Evolutionary conservation across 1,139 yeast species (phyloP).

Genomic region (Schwanniomyces etchellsii): DNA sequence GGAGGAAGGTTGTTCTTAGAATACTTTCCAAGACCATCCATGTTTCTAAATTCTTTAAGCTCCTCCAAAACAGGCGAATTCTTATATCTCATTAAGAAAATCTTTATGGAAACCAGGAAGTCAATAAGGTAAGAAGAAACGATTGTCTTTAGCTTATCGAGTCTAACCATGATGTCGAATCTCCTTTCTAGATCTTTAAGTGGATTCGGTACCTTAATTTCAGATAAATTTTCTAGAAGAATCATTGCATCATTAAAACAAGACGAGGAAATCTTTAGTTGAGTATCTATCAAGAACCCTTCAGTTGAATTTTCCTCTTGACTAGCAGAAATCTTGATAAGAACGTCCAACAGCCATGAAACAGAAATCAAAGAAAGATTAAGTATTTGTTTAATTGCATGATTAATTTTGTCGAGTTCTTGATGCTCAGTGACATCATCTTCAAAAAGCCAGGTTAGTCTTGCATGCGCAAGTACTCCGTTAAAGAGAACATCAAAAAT

Average conservation of each 20-base stretch:
- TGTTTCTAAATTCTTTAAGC: constrained; percentile 13
- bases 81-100: constrained; percentile 28
- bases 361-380: background rate
- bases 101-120: constrained; percentile 24
- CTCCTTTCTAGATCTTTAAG: background rate
- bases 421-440: background rate
- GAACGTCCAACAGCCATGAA: background rate
- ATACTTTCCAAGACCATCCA: constrained; percentile 11
- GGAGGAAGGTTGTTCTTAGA: constrained; percentile 13
- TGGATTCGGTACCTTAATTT: background rate
- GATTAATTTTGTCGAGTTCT: background rate
- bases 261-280: background rate
- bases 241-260: background rate
- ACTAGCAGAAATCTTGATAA: background rate
- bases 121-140: constrained; percentile 16
- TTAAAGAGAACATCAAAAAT: background rate
- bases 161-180: background rate
- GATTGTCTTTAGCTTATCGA: background rate
- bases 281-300: background rate
- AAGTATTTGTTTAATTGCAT: constrained; percentile 6
- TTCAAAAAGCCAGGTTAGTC: too few species aligned
- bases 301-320: background rate
- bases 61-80: background rate
- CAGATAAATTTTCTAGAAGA: background rate
- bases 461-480: too few species aligned